Evolutionary conservation across 768 basidiomycete species (phyloP), one percentile per base, ranked within the genome.

Genomic region (Russula compacta): DNA sequence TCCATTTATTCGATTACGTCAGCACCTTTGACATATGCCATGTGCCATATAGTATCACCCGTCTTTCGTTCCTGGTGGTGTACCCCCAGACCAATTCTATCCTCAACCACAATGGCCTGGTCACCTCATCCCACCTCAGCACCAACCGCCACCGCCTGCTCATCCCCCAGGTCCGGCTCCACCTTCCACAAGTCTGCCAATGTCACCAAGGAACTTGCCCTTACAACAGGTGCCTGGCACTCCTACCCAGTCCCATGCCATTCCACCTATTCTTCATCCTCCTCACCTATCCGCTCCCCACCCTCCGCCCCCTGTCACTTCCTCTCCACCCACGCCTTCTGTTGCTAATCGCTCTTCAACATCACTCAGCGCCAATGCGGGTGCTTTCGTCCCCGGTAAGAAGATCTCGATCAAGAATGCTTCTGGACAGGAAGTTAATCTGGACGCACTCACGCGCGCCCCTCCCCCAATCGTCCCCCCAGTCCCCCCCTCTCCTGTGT

Each of bases 261-360:
- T 79, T 38, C 81, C 84, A 10, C 70, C 73, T 50, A 68, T 75
- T 6, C 65, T 68, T 7, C 80, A 81, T 66, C 74, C 77, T 12
- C 74, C 77, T 17, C 80, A 78, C 65, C 75, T 79, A 15, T 79
- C 83, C 53, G 77, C 75, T 49, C 50, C 60, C n/a, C 73, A 76
- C 36, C 73, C 75, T 29, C 76, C 85, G 8, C 77, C 74, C 55
- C 79, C 74, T 61, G 73, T 86, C 11, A 80, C 85, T 0, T 85
- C 86, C 4, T 84, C 87, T 2, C 84, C 84, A 24, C 80, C 86
- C 2, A 87, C 89, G 6, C 88, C 85, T 2, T 80, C 83, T 1
- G 75, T 83, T 33, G 58, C 78, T 71, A 64, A 77, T 39, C 67
- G 65, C 24, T 1, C 24, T 19, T 46, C 59, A 7, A 61, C 56